Evolutionary conservation across 2,329 filamentous ascomycete species (phyloP).

Genomic region (Fusarium robinianum): DNA sequence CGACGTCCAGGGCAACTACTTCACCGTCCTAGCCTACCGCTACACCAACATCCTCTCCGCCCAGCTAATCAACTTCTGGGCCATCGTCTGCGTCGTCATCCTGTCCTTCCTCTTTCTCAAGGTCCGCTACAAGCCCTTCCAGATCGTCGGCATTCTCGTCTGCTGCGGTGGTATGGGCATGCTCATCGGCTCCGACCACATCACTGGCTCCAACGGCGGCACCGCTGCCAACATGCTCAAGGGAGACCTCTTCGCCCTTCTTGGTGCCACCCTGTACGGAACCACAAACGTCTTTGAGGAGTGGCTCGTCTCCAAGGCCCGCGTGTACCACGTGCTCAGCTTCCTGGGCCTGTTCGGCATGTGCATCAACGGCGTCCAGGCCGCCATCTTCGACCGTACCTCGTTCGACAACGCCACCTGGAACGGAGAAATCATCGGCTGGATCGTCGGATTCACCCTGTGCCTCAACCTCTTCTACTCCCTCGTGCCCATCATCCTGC

Average conservation of each 20-base stretch:
- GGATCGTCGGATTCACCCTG: conserved; percentile 87
- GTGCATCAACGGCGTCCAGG: conserved; percentile 89
- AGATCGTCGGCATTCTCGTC: conserved; percentile 84
- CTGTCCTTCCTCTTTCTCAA: conserved; percentile 81
- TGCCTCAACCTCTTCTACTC: conserved; percentile 85
- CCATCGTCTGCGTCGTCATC: conserved; percentile 88
- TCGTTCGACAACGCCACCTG: conserved; percentile 69
- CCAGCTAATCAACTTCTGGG: conserved; percentile 98
- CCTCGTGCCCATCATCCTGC: conserved; percentile 82
- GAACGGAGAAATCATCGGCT: conserved; percentile 73
- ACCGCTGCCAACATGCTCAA: conserved; percentile 74
- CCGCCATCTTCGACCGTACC: conserved; percentile 85
- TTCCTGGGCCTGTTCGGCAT: conserved; percentile 88
- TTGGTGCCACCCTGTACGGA: conserved; percentile 90
- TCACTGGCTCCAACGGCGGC: conserved; percentile 75
- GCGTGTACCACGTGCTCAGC: conserved; percentile 90
- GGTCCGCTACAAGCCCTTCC: conserved; percentile 87
- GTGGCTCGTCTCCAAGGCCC: conserved; percentile 84
- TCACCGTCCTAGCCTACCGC: conserved; percentile 90
- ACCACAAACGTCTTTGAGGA: conserved; percentile 91
- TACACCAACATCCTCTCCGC: conserved; percentile 91
- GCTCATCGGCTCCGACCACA: conserved; percentile 83
- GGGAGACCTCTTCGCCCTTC: conserved; percentile 88
- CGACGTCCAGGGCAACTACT: conserved; percentile 97
- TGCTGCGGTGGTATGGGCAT: conserved; percentile 91